phyloP scores from a whole-genome alignment of 2,329 filamentous ascomycete species.

The Cladosporium halotolerans region DNA sequence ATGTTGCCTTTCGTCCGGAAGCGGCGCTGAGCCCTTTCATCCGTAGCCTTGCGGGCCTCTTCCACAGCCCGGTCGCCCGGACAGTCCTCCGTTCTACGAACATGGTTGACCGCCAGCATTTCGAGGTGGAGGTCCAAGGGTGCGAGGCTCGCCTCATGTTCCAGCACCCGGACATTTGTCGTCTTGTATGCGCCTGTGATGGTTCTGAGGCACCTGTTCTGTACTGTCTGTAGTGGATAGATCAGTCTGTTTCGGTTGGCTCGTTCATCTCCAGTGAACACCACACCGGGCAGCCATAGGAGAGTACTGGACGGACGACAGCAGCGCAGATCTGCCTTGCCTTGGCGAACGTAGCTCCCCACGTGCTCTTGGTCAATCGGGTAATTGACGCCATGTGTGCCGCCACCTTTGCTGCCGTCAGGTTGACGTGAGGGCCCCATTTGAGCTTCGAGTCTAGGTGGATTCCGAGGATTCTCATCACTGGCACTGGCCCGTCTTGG shows the following conservation, averaged over 20 bases:
- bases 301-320: background rate
- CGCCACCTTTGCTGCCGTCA: background rate
- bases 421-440: slow-evolving; percentile 5
- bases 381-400: slow-evolving; percentile 1
- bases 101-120: background rate
- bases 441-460: background rate
- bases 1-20: background rate
- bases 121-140: slow-evolving; percentile 7
- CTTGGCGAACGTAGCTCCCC: background rate
- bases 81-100: background rate
- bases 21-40: background rate
- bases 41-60: background rate
- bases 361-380: background rate
- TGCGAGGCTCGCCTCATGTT: slow-evolving; percentile 3
- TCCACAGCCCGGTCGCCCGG: background rate
- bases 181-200: slow-evolving; percentile 13
- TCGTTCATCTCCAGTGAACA: background rate
- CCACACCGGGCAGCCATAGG: background rate
- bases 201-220: slow-evolving; percentile 10
- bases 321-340: background rate
- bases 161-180: slow-evolving; percentile 5
- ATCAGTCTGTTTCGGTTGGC: slow-evolving; percentile 5
- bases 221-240: slow-evolving; percentile 6
- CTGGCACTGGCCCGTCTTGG: background rate
- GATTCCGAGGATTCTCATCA: background rate